A percentile compares a stretch with the other conserved stretches of the same genome.
Evolutionary conservation across 495 filamentous ascomycete genomes (phyloP).

Genomic region (Podospora didyma): DNA sequence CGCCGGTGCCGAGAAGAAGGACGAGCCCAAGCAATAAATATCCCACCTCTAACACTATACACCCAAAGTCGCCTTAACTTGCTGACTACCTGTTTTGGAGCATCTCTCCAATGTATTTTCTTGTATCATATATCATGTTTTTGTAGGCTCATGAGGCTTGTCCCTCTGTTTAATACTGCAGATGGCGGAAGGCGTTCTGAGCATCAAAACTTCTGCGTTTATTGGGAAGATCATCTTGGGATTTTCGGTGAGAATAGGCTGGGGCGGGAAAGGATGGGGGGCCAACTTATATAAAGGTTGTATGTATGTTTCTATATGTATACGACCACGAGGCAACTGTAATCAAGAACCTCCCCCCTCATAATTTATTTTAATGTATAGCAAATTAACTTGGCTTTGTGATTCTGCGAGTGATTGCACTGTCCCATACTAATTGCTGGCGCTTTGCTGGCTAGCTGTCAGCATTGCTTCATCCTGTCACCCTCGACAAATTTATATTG

Average conservation of each 20-base stretch:
- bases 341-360: constrained; percentile 27
- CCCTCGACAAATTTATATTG: too few relatives aligned
- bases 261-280: constrained; percentile 16
- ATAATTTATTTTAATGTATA: constrained; percentile 2
- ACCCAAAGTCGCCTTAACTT: constrained; percentile 22
- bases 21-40: constrained; percentile 45
- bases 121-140: constrained; percentile 42
- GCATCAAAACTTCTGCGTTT: constrained; percentile 41
- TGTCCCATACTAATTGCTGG: too few relatives aligned
- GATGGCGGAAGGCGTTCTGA: constrained; percentile 47
- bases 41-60: constrained; percentile 17
- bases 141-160: constrained; percentile 14
- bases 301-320: constrained; percentile 20
- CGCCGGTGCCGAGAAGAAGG: constrained; percentile 72
- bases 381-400: too few relatives aligned
- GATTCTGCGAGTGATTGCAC: too few relatives aligned
- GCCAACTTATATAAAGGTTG: constrained; percentile 18
- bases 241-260: constrained; percentile 29
- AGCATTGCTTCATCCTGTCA: too few relatives aligned
- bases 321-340: constrained; percentile 16
- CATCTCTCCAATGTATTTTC: constrained; percentile 33
- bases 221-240: constrained; percentile 28
- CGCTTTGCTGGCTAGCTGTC: too few relatives aligned
- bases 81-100: constrained; percentile 34
- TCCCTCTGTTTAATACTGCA: constrained; percentile 34